Base-by-base conservation (phyloP, 2,329 filamentous ascomycete species). In the Lojkania enalia region DNA sequence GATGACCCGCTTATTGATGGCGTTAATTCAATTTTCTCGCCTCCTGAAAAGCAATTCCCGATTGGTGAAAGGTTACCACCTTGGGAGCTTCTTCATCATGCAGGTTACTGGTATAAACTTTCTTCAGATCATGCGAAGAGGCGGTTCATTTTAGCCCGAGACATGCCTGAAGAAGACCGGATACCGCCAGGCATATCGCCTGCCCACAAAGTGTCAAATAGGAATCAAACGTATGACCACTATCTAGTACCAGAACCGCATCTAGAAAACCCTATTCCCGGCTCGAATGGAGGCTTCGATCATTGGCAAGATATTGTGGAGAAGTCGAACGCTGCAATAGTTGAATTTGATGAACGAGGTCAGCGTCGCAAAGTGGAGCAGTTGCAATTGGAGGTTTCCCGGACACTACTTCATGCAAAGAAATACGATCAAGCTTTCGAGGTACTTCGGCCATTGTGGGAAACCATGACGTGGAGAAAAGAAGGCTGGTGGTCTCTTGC, bases 191-290 rank as follows among this genome's bases (percentile, higher is more conserved):
- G 73, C 7, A 76, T 81, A 61, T 79, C 77, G 15, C 76, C 80
- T 18, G 77, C 79, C 11, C 78, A 78, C 9, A 74, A 77, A 49
- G 74, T 81, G 14, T 79, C 77, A 0, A 77, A 70, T 46, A 77
- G 81, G 48, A 75, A 76, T 35, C 67, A 71, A 31, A 69, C 70
- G 12, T 85, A 85, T 54, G 82, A 85, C 51, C 79, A 75, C 3
- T 85, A 84, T 58, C 72, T 85, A 20, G 80, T 77, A 4, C 79
- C 78, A 1, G 77, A 82, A 43, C 78, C 82, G 6, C 77, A 83
- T 43, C 56, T 77, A 35, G 83, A 85, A 61, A 71, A 70, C 23
- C 73, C 78, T 11, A 48, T 74, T 14, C 54, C 72, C 42, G 74
- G 71, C 15, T 59, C 61, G 5, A 57, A 61, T 25, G 63, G 55